Evolutionary conservation across 2,329 filamentous ascomycete genomes (phyloP).

Genomic region (Cladosporium sp.): DNA sequence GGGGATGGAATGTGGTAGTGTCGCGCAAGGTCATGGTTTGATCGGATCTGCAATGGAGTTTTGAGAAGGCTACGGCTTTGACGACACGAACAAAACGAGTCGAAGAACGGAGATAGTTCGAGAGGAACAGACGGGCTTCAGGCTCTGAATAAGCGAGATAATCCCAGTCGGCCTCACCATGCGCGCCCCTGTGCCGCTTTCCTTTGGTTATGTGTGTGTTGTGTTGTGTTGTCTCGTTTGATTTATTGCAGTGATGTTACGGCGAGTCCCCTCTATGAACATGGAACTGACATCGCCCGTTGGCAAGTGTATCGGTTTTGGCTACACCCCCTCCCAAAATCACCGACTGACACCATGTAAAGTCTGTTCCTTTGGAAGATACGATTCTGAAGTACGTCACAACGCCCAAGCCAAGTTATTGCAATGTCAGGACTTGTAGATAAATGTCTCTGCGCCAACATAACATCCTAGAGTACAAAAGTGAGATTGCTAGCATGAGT

Average conservation of each 20-base stretch:
- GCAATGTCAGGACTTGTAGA: no score
- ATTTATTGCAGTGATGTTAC: background rate
- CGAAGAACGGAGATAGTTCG: slow-evolving; percentile 10
- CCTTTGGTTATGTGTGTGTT: background rate
- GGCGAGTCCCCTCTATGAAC: no score
- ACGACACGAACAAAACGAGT: slow-evolving; percentile 4
- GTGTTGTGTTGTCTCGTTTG: background rate
- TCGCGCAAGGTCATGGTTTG: slow-evolving; percentile 7
- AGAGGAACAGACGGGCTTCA: slow-evolving; percentile 13
- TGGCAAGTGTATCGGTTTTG: no score
- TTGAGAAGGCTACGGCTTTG: slow-evolving; percentile 6
- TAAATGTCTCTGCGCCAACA: no score
- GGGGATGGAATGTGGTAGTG: slow-evolving; percentile 14
- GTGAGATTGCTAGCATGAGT: no score
- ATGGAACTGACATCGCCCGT: no score
- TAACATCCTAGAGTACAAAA: no score
- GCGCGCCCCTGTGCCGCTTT: slow-evolving; percentile 11
- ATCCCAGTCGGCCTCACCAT: slow-evolving; percentile 18
- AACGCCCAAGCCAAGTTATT: no score
- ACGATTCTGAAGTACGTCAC: no score
- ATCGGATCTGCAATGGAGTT: slow-evolving; percentile 1
- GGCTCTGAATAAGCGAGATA: slow-evolving; percentile 25
- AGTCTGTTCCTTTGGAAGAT: no score
- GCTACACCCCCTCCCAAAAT: no score
- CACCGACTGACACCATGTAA: no score